Conservation (phyloP, 2,329 filamentous ascomycete genomes). For the Fusarium sp. region DNA sequence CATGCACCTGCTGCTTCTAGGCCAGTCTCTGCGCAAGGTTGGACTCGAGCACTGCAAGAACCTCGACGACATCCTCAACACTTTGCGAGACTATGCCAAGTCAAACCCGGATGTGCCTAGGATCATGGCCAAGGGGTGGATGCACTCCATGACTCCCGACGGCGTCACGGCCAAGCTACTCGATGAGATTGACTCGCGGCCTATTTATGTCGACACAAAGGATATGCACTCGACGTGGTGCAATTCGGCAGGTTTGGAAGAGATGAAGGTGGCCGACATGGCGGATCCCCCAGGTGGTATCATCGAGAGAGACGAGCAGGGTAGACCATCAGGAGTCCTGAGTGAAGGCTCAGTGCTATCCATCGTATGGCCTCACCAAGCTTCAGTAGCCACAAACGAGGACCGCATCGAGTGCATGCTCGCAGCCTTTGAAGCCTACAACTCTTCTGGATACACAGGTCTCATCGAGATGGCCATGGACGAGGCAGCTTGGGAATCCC, state of each 20-base stretch:
- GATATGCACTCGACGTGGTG: slow-evolving; percentile 70
- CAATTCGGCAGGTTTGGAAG: slow-evolving; percentile 61
- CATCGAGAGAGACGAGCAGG: slow-evolving; percentile 61
- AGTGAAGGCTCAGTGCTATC: slow-evolving; percentile 64
- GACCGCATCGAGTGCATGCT: slow-evolving; percentile 61
- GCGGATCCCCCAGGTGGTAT: slow-evolving; percentile 63
- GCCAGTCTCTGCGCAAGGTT: slow-evolving; percentile 65
- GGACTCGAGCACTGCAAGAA: slow-evolving; percentile 60
- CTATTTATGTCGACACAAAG: slow-evolving; percentile 68
- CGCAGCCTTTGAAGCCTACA: slow-evolving; percentile 63
- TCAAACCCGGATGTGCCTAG: slow-evolving; percentile 60
- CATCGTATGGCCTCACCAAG: slow-evolving; percentile 67
- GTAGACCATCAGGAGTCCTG: slow-evolving; percentile 62
- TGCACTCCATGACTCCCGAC: slow-evolving; percentile 61
- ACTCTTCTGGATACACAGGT: slow-evolving; percentile 65
- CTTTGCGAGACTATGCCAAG: slow-evolving; percentile 59
- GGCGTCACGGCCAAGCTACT: slow-evolving; percentile 58
- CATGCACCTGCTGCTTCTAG: slow-evolving; percentile 66
- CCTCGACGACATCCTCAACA: slow-evolving; percentile 61
- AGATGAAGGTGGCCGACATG: slow-evolving; percentile 59
- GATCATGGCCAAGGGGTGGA: slow-evolving; percentile 67
- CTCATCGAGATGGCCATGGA: slow-evolving; percentile 73
- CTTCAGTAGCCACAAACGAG: slow-evolving; percentile 58
- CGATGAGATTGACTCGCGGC: slow-evolving; percentile 64
- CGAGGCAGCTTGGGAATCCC: slow-evolving; percentile 64